phyloP scores from a whole-genome alignment of 345 rosid species.

The Euclidium syriacum region DNA sequence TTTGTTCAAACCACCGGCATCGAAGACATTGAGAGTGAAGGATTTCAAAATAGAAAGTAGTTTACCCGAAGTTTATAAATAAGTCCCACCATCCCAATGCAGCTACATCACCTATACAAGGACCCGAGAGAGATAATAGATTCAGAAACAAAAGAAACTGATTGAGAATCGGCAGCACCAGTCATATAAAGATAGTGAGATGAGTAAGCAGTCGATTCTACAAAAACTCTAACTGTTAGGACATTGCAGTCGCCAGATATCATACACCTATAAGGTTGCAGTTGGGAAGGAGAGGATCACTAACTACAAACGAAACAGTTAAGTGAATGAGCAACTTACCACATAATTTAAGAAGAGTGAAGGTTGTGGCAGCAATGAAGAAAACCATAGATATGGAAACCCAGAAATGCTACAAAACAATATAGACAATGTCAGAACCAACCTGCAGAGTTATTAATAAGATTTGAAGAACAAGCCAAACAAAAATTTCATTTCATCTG shows the following conservation, averaged over 20 bases:
- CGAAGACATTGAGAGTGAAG: not conserved
- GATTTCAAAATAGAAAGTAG: conserved; percentile 6
- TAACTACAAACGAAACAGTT: not conserved
- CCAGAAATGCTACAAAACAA: conserved; percentile 80
- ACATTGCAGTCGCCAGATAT: not conserved
- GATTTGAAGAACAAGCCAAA: not conserved
- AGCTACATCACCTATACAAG: conserved; percentile 65
- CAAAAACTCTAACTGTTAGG: not conserved
- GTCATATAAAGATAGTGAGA: not conserved
- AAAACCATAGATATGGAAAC: conserved; percentile 90
- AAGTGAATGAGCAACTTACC: conserved; percentile 43
- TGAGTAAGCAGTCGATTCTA: not conserved
- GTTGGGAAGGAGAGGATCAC: not conserved
- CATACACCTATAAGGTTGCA: not conserved
- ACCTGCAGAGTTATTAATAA: not conserved
- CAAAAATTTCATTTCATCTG: not conserved
- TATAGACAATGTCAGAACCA: conserved; percentile 25
- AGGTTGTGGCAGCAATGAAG: conserved; percentile 80
- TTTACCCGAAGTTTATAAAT: conserved; percentile 79
- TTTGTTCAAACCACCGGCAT: not conserved
- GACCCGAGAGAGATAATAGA: not conserved
- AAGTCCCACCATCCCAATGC: conserved; percentile 97
- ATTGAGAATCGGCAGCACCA: not conserved
- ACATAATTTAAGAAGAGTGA: conserved; percentile 82
- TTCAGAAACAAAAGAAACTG: conserved; percentile 2